Percentiles rank a stretch among this genome's conserved stretches.
Conservation (phyloP, 192 early-diverging fungal species). For the Coemansia sp. region DNA sequence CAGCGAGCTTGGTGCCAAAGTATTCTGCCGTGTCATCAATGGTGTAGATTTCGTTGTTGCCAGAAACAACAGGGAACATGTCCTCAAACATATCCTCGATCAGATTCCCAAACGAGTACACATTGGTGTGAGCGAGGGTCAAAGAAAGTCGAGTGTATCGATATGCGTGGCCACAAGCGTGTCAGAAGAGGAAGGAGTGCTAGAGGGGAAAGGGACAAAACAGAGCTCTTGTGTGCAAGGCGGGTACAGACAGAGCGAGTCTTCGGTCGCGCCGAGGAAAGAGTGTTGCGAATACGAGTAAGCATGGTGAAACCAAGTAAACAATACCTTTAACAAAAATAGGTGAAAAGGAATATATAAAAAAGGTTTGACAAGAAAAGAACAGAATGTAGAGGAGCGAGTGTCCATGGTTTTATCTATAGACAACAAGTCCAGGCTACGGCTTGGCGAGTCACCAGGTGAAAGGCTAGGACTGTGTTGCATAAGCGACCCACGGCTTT, state of each 20-base stretch:
- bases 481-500: too few relatives aligned
- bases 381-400: too few relatives aligned
- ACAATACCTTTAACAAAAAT: too few relatives aligned
- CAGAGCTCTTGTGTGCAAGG: not conserved
- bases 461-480: too few relatives aligned
- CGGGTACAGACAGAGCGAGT: not conserved
- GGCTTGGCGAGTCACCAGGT: too few relatives aligned
- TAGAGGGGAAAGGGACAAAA: not conserved
- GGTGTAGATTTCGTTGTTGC: not conserved
- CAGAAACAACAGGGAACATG: not conserved
- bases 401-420: too few relatives aligned
- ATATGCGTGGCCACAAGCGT: not conserved
- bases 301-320: not conserved
- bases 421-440: too few relatives aligned
- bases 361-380: too few relatives aligned
- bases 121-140: not conserved
- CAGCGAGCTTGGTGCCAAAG: not conserved
- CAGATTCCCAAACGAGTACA: not conserved
- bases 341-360: too few relatives aligned
- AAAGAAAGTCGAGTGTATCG: not conserved
- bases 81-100: not conserved
- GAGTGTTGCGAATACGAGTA: not conserved
- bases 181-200: not conserved
- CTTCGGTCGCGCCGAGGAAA: not conserved
- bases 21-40: not conserved